These are phyloP conservation scores for Cucurbita maxima DNA, from an alignment of 306 rosid species.

Conservation along the genomic window DNA sequence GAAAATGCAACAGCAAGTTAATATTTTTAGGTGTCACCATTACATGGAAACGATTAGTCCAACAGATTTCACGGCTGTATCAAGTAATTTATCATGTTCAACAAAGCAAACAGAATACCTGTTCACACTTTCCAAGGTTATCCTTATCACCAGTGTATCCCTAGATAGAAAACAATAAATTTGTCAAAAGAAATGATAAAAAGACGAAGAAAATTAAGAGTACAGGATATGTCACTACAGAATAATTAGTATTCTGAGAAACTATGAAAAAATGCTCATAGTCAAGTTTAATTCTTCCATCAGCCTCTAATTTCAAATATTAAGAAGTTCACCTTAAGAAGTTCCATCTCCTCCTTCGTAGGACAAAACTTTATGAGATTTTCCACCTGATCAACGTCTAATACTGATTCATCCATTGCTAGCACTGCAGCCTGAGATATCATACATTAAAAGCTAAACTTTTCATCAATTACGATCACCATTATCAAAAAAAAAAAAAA, in stretches of 20 bases:
- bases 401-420: slow-evolving; percentile 81
- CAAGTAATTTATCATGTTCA: not conserved
- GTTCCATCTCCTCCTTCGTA: slow-evolving; percentile 98
- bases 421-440: slow-evolving; percentile 76
- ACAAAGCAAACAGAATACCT: slow-evolving; percentile 31
- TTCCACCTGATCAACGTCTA: slow-evolving; percentile 95
- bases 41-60: not conserved
- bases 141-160: slow-evolving; percentile 79
- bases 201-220: not conserved
- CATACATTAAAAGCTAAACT: slow-evolving; percentile 9
- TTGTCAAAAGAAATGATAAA: slow-evolving; percentile 9
- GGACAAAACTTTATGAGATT: slow-evolving; percentile 93
- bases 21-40: not conserved
- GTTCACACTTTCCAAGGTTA: slow-evolving; percentile 83
- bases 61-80: not conserved
- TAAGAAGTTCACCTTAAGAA: slow-evolving; percentile 57
- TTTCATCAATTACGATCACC: not conserved
- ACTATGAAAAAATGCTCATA: not conserved
- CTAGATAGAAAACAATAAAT: slow-evolving; percentile 31
- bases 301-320: not conserved
- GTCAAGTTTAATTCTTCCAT: not conserved
- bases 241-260: not conserved
- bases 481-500: not conserved
- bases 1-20: not conserved
- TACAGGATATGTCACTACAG: not conserved